phyloP scores from a whole-genome alignment of 1,139 yeast genomes.

The Candida tropicalis region DNA sequence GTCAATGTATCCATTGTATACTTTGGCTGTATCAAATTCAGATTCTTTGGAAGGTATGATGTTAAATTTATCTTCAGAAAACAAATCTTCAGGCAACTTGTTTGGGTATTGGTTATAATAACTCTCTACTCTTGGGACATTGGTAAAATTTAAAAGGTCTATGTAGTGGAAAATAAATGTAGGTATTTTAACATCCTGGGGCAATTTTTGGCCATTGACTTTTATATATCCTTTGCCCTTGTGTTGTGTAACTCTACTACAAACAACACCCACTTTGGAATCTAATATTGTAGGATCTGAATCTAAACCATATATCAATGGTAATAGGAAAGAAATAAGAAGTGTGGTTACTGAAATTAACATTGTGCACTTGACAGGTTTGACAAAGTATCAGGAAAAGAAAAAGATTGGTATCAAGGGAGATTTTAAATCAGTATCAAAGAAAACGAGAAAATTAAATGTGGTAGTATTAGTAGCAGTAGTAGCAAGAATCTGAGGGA shows the following conservation, averaged over 20 bases:
- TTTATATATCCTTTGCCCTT: slow-evolving; percentile 12
- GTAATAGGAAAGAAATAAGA: neutral
- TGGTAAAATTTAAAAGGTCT: slow-evolving; percentile 26
- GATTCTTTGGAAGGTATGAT: slow-evolving; percentile 11
- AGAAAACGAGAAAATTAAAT: no score
- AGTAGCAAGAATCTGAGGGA: no score
- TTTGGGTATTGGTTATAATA: slow-evolving; percentile 16
- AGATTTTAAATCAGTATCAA: no score
- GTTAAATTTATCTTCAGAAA: slow-evolving; percentile 10
- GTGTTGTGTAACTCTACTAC: slow-evolving; percentile 12
- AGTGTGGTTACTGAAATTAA: neutral
- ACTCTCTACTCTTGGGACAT: slow-evolving; percentile 23
- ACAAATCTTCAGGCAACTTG: slow-evolving; percentile 11
- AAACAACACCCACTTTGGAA: slow-evolving; percentile 12
- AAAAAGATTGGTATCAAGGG: no score
- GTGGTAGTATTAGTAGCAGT: no score
- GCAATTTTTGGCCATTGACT: slow-evolving; percentile 6
- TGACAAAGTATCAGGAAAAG: no score
- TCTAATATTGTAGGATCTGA: slow-evolving; percentile 13
- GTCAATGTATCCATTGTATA: slow-evolving; percentile 15
- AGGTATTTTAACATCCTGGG: slow-evolving; percentile 20
- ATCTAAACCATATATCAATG: slow-evolving; percentile 2
- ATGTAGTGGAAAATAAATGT: slow-evolving; percentile 27
- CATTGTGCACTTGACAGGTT: no score
- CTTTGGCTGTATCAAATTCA: slow-evolving; percentile 10